A percentile compares a stretch with the other conserved stretches of the same genome.
Evolutionary conservation across 2,329 filamentous ascomycete species (phyloP).

Genomic region (Fusarium ramigenum): DNA sequence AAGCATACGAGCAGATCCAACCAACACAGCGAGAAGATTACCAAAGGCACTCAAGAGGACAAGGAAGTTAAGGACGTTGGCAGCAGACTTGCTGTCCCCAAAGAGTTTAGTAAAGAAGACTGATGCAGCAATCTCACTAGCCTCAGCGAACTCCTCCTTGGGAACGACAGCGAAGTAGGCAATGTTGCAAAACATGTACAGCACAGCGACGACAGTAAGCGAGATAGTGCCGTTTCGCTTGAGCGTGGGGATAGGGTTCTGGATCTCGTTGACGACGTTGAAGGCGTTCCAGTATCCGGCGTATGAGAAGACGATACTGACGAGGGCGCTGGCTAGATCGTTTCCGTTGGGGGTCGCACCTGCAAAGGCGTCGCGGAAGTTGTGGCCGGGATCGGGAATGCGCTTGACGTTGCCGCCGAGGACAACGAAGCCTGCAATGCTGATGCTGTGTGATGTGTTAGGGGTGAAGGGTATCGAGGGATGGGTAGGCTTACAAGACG

Average conservation of each 20-base stretch:
- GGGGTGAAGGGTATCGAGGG: accelerated
- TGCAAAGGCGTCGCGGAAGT: slow-evolving; percentile 50
- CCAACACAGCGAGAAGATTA: slow-evolving; percentile 64
- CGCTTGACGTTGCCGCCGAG: slow-evolving; percentile 52
- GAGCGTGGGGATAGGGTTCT: slow-evolving; percentile 66
- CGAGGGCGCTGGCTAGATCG: slow-evolving; percentile 57
- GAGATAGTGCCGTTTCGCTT: slow-evolving; percentile 60
- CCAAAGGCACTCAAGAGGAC: slow-evolving; percentile 67
- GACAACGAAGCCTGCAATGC: slow-evolving; percentile 69
- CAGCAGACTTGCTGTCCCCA: slow-evolving; percentile 56
- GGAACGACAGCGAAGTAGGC: slow-evolving; percentile 68
- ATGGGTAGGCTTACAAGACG: slow-evolving; percentile 53
- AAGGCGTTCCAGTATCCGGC: slow-evolving; percentile 68
- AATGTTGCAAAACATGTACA: slow-evolving; percentile 69
- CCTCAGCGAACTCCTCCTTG: slow-evolving; percentile 62
- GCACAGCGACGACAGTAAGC: slow-evolving; percentile 59
- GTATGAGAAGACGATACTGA: slow-evolving; percentile 69
- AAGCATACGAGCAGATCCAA: slow-evolving; percentile 65
- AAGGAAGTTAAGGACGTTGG: slow-evolving; percentile 64
- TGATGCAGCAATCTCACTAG: slow-evolving; percentile 63
- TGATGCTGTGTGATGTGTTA: slow-evolving; percentile 48
- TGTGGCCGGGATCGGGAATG: slow-evolving; percentile 46
- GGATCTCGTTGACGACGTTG: slow-evolving; percentile 69
- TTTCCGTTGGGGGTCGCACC: slow-evolving; percentile 50
- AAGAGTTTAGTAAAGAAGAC: slow-evolving; percentile 70